Evolutionary conservation across 495 filamentous ascomycete genomes (phyloP), one percentile per base, ranked within the genome.

Genomic region (Aspergillus hancockii): DNA sequence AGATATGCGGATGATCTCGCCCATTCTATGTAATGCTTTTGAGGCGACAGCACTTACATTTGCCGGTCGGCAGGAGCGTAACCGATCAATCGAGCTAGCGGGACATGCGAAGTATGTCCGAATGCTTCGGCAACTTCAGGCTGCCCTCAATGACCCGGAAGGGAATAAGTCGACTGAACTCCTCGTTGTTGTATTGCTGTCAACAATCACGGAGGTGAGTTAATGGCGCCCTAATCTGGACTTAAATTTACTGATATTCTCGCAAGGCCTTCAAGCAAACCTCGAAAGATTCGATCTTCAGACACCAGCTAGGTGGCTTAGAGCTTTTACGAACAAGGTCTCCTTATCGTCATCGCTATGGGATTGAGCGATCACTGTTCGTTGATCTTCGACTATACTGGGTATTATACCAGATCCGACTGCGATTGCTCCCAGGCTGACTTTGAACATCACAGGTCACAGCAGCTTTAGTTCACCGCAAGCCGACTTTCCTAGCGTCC

Each of bases 321-420:
- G 64, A 63, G 22, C 49, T 70, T 9, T 51, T 70, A 12, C 62
- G 63, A 21, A 47, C 61, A 8, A 55, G 67, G 12, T 62, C 67
- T 8, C 60, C 67, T 0, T 70, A 65, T 31, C 64, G 67, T 12
- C 67, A 70, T 60, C 64, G 67, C 12, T 59, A 61, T 47, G 65
- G 67, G 1, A 49, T 70, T 34, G 67, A 70, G 28, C 62, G 63
- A 31, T 70, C 67, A 0, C 45, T 70, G n/a, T 70, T 62, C 54
- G 63, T 70, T 14, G 67, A 70, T 46, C 56, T 70, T 22, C 62
- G 67, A 16, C 53, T 67, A 22, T 70, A 67, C 41, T 70, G 67
- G 67, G 67, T 70, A 62, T 23, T 61, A 21, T 12, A 3, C 10
- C 22, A 3, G 16, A 5, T 32, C 28, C 3, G 0, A 4, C 4